Conservation (phyloP, 306 rosid species). For the Cucurbita moschata region DNA sequence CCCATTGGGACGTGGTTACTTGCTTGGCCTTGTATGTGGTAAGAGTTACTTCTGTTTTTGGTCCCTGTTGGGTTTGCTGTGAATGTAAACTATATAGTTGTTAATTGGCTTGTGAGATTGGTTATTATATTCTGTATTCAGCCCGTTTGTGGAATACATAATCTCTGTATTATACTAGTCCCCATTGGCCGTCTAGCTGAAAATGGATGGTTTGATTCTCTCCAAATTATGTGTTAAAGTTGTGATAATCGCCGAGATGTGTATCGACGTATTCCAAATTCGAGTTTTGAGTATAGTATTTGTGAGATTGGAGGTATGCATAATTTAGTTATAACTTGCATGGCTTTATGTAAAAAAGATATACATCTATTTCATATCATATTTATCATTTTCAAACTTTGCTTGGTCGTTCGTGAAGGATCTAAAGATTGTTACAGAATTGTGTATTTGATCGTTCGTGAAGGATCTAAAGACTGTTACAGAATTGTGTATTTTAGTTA, state of each 20-base stretch:
- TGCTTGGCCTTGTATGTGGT: constrained; percentile 94
- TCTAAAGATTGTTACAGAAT: neutral
- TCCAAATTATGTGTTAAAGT: neutral
- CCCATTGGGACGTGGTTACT: constrained; percentile 96
- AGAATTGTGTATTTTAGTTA: neutral
- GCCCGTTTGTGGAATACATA: neutral
- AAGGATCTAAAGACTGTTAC: neutral
- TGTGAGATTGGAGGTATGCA: neutral
- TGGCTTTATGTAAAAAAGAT: neutral
- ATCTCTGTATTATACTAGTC: neutral
- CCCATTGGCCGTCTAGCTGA: neutral
- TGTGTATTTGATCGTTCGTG: neutral
- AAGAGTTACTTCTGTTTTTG: constrained; percentile 7
- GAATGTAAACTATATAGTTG: neutral
- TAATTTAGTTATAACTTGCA: neutral
- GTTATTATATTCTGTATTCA: neutral
- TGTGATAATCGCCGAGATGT: neutral
- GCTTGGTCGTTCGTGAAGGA: neutral
- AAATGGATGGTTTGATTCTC: neutral
- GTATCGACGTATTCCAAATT: neutral
- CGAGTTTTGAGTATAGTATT: neutral
- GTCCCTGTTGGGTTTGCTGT: neutral
- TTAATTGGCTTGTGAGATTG: neutral
- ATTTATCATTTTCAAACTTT: neutral
- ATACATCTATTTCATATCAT: neutral